These are phyloP conservation scores for Rutstroemia sp. DNA, from an alignment of 2,329 filamentous ascomycete genomes.

Conservation along the genomic window DNA sequence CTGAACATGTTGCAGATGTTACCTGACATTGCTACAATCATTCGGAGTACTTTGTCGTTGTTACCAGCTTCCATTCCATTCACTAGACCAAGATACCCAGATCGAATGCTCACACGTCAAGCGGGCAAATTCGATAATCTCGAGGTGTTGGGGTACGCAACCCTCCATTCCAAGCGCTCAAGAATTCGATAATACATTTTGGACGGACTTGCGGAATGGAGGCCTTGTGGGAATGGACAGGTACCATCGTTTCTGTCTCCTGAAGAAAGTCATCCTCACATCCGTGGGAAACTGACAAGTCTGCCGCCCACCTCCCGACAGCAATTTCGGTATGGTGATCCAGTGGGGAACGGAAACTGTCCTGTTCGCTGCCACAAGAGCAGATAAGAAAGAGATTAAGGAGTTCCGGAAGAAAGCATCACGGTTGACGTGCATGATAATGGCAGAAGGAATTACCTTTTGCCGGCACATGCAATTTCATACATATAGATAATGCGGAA, in stretches of 20 bases:
- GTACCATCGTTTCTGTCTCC: neutral
- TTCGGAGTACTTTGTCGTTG: neutral
- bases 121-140: neutral
- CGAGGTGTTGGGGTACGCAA: neutral
- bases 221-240: neutral
- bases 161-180: neutral
- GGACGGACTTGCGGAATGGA: no score
- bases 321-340: neutral
- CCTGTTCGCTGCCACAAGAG: neutral
- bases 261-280: neutral
- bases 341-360: neutral
- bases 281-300: neutral
- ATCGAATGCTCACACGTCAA: neutral
- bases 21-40: neutral
- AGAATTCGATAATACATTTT: no score
- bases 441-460: conserved; percentile 3
- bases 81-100: neutral
- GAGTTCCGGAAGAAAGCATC: neutral
- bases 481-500: neutral
- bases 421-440: neutral
- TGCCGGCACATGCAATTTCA: neutral
- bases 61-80: neutral
- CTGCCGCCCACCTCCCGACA: neutral
- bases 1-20: neutral
- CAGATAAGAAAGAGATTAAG: neutral